Percentiles rank a stretch among this genome's conserved stretches.
Evolutionary conservation across 257 asterid species (phyloP).

Genomic region (Solanum gandarillasii): DNA sequence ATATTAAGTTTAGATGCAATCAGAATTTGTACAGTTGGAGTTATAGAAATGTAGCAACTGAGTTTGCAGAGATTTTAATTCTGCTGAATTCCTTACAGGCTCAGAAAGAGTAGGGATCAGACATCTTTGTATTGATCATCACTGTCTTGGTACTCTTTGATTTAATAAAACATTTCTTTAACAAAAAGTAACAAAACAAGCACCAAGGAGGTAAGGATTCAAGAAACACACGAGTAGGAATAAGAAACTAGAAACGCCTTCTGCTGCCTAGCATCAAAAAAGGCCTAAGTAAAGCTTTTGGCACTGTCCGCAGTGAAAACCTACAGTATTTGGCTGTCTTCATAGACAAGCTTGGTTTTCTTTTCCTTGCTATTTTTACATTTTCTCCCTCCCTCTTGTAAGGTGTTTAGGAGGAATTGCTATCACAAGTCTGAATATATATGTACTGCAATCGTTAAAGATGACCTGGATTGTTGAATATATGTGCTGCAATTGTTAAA

Average conservation of each 20-base stretch:
- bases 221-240: not conserved
- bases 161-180: not conserved
- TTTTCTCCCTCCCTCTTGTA: not conserved
- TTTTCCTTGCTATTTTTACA: not conserved
- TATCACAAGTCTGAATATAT: not conserved
- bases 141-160: not conserved
- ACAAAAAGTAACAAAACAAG: not conserved
- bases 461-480: not conserved
- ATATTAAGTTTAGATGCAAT: not conserved
- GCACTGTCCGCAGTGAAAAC: not conserved
- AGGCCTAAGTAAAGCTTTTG: not conserved
- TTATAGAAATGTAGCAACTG: not conserved
- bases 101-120: not conserved
- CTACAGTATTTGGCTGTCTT: not conserved
- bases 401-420: not conserved
- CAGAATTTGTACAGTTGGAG: not conserved
- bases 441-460: not conserved
- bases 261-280: not conserved
- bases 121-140: not conserved
- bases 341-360: not conserved
- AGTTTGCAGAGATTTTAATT: not conserved
- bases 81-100: not conserved
- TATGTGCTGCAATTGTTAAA: not conserved
- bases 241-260: not conserved
- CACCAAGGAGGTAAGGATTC: not conserved